phyloP scores from a whole-genome alignment of 1,139 yeast genomes.

The Nakaseomyces delphensis region DNA sequence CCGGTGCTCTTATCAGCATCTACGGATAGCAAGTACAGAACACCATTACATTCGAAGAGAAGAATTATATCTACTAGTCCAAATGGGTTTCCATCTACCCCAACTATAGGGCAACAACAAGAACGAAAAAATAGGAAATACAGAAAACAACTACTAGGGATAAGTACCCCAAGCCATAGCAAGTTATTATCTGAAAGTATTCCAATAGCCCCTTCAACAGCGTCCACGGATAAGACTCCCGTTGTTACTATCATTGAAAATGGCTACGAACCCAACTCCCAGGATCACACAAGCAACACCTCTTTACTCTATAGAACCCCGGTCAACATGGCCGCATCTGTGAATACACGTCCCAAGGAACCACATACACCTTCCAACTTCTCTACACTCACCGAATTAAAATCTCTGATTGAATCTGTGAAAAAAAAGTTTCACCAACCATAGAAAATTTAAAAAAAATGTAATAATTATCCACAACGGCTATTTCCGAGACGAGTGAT shows the following conservation, averaged over 20 bases:
- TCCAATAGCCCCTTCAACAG: neutral
- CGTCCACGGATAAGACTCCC: constrained; percentile 9
- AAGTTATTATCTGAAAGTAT: constrained; percentile 15
- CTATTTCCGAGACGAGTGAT: too few species aligned
- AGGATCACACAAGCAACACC: neutral
- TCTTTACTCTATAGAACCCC: constrained; percentile 18
- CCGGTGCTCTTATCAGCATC: constrained; percentile 28
- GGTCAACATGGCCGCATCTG: constrained; percentile 10
- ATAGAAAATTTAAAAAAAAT: too few species aligned
- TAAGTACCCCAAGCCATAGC: constrained; percentile 24
- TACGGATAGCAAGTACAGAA: constrained; percentile 21
- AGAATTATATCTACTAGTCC: constrained; percentile 11
- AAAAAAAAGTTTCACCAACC: constrained; percentile 18
- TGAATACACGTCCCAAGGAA: neutral
- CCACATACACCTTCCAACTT: constrained; percentile 9
- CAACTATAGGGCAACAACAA: neutral
- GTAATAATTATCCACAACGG: too few species aligned
- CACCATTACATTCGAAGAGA: constrained; percentile 21
- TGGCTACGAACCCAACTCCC: neutral
- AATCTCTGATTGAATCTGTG: constrained; percentile 26
- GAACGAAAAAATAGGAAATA: neutral
- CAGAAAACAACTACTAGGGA: constrained; percentile 3
- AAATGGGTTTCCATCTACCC: constrained; percentile 16
- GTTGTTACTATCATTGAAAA: neutral
- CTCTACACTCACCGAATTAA: constrained; percentile 21